Percentiles rank a stretch among this genome's conserved stretches.
phyloP scores from a whole-genome alignment of 2,329 filamentous ascomycete species.

The Talaromyces sp. region DNA sequence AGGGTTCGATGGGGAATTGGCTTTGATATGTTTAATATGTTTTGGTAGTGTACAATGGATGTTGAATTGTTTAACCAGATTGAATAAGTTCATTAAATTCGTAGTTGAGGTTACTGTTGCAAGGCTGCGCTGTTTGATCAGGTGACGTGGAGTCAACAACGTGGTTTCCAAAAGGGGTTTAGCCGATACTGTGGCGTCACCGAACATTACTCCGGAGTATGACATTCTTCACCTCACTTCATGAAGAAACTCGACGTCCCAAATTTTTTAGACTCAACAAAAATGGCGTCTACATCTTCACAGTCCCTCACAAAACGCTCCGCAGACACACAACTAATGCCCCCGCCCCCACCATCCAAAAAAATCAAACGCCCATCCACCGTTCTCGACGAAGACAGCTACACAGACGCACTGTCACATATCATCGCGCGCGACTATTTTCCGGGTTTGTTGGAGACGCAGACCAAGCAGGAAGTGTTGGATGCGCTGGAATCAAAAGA shows the following conservation, averaged over 20 bases:
- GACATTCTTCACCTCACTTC: not conserved
- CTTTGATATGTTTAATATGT: not conserved
- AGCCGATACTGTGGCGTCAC: not conserved
- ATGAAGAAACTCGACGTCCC: not conserved
- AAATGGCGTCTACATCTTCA: conserved; percentile 23
- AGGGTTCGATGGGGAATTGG: not conserved
- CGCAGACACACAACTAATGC: conserved; percentile 63
- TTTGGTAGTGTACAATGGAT: not conserved
- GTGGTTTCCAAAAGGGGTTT: not conserved
- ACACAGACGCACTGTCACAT: conserved; percentile 82
- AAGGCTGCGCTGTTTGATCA: not conserved
- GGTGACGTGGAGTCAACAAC: not conserved
- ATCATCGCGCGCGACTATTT: conserved; percentile 98
- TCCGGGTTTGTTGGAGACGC: conserved; percentile 77
- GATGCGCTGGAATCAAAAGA: conserved; percentile 85
- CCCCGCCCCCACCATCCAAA: conserved; percentile 76
- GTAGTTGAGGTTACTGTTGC: not conserved
- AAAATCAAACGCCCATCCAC: conserved; percentile 86
- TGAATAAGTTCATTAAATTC: no score
- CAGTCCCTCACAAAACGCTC: conserved; percentile 32
- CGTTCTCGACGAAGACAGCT: conserved; percentile 88
- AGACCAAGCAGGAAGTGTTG: conserved; percentile 86
- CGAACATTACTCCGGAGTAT: not conserved
- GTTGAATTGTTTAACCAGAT: not conserved
- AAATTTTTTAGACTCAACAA: not conserved